Base-by-base conservation (phyloP, 2,329 filamentous ascomycete species). In the Ceratocystiopsis minuta region DNA sequence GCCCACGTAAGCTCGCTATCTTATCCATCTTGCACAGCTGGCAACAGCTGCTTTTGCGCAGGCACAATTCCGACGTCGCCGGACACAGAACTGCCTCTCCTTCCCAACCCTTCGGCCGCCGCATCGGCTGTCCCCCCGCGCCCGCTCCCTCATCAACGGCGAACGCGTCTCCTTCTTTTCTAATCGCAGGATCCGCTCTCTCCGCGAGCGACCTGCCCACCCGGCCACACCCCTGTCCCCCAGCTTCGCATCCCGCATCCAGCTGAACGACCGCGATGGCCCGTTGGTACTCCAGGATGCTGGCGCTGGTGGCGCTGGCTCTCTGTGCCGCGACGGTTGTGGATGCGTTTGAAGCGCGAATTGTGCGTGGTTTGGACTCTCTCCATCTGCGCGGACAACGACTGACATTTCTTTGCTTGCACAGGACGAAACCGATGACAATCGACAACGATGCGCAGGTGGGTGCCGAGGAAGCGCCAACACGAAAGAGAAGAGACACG, bases 361-460 rank as follows among this genome's bases (percentile, higher is more conserved):
- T 79, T 57, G 73, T 78, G 60, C 38, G 65, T 52, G 14, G 39
- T 38, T 41, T 13, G 3, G 18, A 11, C 3, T 13, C 15, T 9
- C 10, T 33, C 16, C 11, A 7, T 4, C 7, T 20, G n/a, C 2
- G 12, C 13, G 14, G 11, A 16, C 34, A 11, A 36, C 39, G 44
- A 34, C 37, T 40, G 16, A 32, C 31, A 6, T n/a, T 36, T 35
- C 40, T 42, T 45, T 20, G 20, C n/a, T 14, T 11, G 5, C 6
- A 15, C 48, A 92, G 83, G 79, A 84, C 58, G 70, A 90, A 56
- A 74, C 76, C 43, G 74, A 82, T 40, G 71, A 78, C 33, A 81
- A 88, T 55, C 70, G 76, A 54, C 82, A 94, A 64, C 74, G 80
- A 72, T 95, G 88, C 65, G 66, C 72, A 43, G 74, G 68, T 72